phyloP scores from a whole-genome alignment of 495 filamentous ascomycete genomes.

The Penicillium arizonense region DNA sequence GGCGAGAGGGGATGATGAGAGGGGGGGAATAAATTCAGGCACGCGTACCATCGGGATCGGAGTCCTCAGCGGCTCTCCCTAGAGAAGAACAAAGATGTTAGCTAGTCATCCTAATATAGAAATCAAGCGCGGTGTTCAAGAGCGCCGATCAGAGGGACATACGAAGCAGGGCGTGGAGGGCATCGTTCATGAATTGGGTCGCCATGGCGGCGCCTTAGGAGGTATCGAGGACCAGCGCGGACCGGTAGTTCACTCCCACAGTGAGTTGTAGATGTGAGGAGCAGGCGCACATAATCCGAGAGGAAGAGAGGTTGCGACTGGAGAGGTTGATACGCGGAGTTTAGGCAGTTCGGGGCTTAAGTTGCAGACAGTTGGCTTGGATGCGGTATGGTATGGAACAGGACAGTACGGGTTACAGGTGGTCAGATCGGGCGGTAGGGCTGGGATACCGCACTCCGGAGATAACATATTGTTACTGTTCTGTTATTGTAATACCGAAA shows the following conservation, averaged over 20 bases:
- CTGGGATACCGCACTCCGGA: background rate
- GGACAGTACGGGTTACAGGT: conserved; percentile 8
- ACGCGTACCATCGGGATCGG: conserved; percentile 53
- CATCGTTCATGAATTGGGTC: conserved; percentile 36
- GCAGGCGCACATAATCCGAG: conserved; percentile 38
- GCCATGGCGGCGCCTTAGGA: conserved; percentile 35
- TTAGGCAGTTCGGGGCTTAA: conserved; percentile 8
- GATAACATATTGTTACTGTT: background rate
- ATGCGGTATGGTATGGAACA: conserved; percentile 7
- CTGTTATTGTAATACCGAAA: conserved; percentile 4
- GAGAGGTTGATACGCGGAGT: conserved; percentile 5
- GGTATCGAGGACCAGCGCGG: conserved; percentile 24
- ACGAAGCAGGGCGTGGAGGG: conserved; percentile 41
- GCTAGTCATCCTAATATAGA: background rate
- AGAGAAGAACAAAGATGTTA: conserved; percentile 16
- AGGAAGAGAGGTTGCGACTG: conserved; percentile 1
- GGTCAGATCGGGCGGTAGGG: background rate
- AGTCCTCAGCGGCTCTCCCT: conserved; percentile 41
- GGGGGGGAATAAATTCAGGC: conserved; percentile 6
- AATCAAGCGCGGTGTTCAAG: background rate
- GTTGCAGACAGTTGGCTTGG: conserved; percentile 20
- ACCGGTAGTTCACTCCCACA: conserved; percentile 32
- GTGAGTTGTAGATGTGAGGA: conserved; percentile 27
- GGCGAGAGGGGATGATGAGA: background rate
- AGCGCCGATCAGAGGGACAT: conserved; percentile 16